phyloP scores from a whole-genome alignment of 192 early-diverging fungal species.

The Powellomyces hirtus region DNA sequence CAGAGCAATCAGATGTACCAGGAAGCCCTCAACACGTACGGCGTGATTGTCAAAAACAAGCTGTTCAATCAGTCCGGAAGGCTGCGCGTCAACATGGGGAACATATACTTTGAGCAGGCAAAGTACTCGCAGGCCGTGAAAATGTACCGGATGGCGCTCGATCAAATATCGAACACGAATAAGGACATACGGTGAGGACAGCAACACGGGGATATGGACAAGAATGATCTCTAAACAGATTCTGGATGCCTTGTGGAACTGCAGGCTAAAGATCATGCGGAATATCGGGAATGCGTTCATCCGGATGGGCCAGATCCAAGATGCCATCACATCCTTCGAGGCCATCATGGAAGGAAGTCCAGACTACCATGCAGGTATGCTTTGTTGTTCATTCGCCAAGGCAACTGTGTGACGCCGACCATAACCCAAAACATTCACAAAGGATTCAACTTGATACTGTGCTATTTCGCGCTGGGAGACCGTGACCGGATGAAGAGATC shows the following conservation, averaged over 20 bases:
- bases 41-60: constrained; percentile 64
- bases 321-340: constrained; percentile 61
- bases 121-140: constrained; percentile 61
- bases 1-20: constrained; percentile 59
- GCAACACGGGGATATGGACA: too few relatives aligned
- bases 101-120: constrained; percentile 60
- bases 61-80: constrained; percentile 58
- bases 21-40: constrained; percentile 57
- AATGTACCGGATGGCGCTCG: constrained; percentile 67
- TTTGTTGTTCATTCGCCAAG: not conserved
- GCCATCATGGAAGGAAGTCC: constrained; percentile 58
- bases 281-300: constrained; percentile 62
- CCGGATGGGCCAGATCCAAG: constrained; percentile 56
- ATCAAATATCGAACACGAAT: constrained; percentile 58
- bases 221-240: too few relatives aligned
- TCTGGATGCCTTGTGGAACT: too few relatives aligned
- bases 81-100: constrained; percentile 64
- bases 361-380: constrained; percentile 55
- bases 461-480: constrained; percentile 63
- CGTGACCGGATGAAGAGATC: constrained; percentile 53
- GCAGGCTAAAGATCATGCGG: constrained; percentile 58
- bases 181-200: constrained; percentile 47
- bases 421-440: too few relatives aligned
- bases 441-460: constrained; percentile 62
- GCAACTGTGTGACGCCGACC: not conserved